These are phyloP conservation scores for Amyloporia xantha DNA, from an alignment of 768 basidiomycete genomes.

Conservation along the genomic window DNA sequence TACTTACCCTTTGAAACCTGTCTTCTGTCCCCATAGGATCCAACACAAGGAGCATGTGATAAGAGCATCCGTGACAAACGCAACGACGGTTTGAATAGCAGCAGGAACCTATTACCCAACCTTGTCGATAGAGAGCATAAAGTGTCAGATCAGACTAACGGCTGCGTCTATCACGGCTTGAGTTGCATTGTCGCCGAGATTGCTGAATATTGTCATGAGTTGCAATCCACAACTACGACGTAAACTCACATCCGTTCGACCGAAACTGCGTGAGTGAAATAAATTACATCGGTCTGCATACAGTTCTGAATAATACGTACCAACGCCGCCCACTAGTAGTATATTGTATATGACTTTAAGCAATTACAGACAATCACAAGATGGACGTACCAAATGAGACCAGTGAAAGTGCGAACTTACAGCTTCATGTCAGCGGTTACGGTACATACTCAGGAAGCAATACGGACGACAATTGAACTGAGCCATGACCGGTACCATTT, in stretches of 20 bases:
- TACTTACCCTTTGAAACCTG: not conserved
- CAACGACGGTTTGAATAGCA: not conserved
- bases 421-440: too few relatives aligned
- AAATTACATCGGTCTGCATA: too few relatives aligned
- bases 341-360: not conserved
- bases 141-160: too few relatives aligned
- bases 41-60: not conserved
- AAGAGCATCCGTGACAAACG: not conserved
- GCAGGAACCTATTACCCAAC: slow-evolving; percentile 2
- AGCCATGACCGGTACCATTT: not conserved
- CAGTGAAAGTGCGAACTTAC: not conserved
- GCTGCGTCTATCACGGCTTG: not conserved
- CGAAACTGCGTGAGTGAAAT: not conserved
- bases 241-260: not conserved
- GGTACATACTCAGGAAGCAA: too few relatives aligned
- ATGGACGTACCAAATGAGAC: not conserved
- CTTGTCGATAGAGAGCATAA: too few relatives aligned
- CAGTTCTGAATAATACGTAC: not conserved
- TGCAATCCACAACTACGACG: too few relatives aligned
- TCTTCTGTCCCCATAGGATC: not conserved
- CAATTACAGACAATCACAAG: too few relatives aligned
- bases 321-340: not conserved
- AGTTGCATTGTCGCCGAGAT: not conserved
- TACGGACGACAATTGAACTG: too few relatives aligned
- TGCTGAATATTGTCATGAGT: not conserved